Evolutionary conservation across 352 stramenopile genomes (phyloP).

Genomic region (Phytophthora uliginosa): DNA sequence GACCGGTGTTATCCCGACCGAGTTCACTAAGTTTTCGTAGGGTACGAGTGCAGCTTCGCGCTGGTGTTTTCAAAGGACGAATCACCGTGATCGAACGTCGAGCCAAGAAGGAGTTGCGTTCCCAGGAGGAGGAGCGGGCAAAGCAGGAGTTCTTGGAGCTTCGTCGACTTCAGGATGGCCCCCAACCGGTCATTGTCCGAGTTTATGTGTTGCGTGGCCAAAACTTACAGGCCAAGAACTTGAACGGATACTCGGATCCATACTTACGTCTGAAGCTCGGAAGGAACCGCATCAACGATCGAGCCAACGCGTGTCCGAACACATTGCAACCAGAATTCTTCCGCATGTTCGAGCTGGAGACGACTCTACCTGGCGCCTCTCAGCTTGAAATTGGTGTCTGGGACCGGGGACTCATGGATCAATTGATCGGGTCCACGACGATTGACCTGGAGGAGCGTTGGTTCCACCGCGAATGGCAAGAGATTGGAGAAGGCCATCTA

Average conservation of each 20-base stretch:
- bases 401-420: conserved; percentile 84
- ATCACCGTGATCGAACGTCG: conserved; percentile 63
- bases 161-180: conserved; percentile 43
- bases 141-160: conserved; percentile 36
- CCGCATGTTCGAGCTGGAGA: conserved; percentile 69
- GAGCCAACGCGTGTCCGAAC: conserved; percentile 71
- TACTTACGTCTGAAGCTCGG: conserved; percentile 83
- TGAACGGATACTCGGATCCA: conserved; percentile 83
- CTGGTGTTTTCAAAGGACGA: conserved; percentile 87
- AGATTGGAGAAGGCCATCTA: conserved; percentile 46
- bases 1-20: conserved; percentile 66
- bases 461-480: conserved; percentile 92
- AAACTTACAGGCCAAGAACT: conserved; percentile 85
- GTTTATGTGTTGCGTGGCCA: conserved; percentile 80
- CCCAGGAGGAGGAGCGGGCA: conserved; percentile 29
- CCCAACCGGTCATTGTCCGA: conserved; percentile 67
- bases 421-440: conserved; percentile 92
- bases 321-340: conserved; percentile 89
- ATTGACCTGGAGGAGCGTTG: conserved; percentile 96
- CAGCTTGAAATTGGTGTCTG: conserved; percentile 86
- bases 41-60: conserved; percentile 63
- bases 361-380: conserved; percentile 77
- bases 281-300: conserved; percentile 77
- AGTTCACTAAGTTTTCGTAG: conserved; percentile 65
- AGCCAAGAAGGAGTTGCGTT: conserved; percentile 17